Conservation (phyloP, 208 protist species). For the Leishmania mexicana region DNA sequence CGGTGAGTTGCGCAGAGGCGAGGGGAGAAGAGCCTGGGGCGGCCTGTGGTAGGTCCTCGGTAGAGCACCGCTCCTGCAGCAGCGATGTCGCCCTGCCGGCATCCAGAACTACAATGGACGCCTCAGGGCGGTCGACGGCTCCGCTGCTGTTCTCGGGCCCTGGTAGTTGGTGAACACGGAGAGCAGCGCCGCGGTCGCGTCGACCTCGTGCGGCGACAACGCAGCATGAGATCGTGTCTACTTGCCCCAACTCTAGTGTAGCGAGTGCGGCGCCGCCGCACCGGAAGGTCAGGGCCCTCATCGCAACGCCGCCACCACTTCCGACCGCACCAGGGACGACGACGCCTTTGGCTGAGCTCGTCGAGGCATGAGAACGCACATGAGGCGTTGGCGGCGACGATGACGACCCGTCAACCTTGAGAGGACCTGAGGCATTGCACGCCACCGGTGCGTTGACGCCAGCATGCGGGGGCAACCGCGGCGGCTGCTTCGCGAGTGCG, state of each 20-base stretch:
- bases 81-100: background rate
- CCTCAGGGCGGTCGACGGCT: background rate
- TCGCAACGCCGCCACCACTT: conserved; percentile 20
- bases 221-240: conserved; percentile 12
- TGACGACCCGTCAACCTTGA: background rate
- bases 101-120: background rate
- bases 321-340: background rate
- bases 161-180: background rate
- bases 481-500: background rate
- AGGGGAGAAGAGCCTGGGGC: background rate
- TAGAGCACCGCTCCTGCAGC: conserved; percentile 2
- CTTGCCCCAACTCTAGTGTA: background rate
- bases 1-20: background rate
- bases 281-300: conserved; percentile 6
- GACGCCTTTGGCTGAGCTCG: background rate
- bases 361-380: background rate
- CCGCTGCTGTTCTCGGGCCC: background rate
- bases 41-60: background rate
- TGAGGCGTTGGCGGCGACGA: background rate
- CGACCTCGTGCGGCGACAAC: background rate
- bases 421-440: background rate
- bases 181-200: background rate
- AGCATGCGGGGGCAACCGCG: background rate
- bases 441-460: background rate
- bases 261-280: conserved; percentile 6